phyloP scores from a whole-genome alignment of 495 filamentous ascomycete genomes.

The Trichodelitschia bisporula region DNA sequence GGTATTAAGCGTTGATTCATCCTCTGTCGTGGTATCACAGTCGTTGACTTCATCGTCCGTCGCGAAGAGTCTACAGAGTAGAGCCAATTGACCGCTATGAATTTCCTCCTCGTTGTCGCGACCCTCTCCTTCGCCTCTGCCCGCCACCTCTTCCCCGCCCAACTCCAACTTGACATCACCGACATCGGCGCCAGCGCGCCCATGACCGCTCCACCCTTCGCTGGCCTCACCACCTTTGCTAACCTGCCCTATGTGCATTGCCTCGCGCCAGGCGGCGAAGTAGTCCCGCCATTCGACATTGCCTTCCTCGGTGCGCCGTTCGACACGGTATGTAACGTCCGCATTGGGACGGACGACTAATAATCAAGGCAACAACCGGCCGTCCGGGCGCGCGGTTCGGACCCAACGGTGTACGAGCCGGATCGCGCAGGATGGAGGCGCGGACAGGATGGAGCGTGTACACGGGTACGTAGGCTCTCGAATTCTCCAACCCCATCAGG shows the following conservation, averaged over 20 bases:
- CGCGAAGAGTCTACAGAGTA: too few relatives aligned
- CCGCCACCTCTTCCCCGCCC: too few relatives aligned
- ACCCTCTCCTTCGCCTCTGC: too few relatives aligned
- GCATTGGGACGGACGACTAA: too few relatives aligned
- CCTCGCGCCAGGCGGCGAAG: conserved; percentile 7
- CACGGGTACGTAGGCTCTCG: conserved; percentile 17
- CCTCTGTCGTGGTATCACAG: too few relatives aligned
- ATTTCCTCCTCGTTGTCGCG: too few relatives aligned
- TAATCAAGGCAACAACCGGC: conserved; percentile 18
- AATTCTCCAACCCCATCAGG: too few relatives aligned
- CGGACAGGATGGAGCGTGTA: conserved; percentile 19
- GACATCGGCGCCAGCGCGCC: too few relatives aligned
- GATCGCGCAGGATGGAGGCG: conserved; percentile 18
- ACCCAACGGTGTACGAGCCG: conserved; percentile 23
- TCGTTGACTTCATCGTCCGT: too few relatives aligned
- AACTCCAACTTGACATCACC: background rate
- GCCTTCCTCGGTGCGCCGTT: conserved; percentile 49
- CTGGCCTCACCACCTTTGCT: conserved; percentile 25
- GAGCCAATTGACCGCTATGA: too few relatives aligned
- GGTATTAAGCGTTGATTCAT: too few relatives aligned
- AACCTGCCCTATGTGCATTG: conserved; percentile 23
- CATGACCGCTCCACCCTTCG: too few relatives aligned
- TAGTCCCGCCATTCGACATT: conserved; percentile 34
- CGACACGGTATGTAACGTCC: conserved; percentile 22
- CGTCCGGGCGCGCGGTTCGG: conserved; percentile 26